Percentiles rank a stretch among this genome's conserved stretches.
These are phyloP conservation scores for Coemansia sp. DNA, from an alignment of 192 early-diverging fungal genomes.

Conservation along the genomic window DNA sequence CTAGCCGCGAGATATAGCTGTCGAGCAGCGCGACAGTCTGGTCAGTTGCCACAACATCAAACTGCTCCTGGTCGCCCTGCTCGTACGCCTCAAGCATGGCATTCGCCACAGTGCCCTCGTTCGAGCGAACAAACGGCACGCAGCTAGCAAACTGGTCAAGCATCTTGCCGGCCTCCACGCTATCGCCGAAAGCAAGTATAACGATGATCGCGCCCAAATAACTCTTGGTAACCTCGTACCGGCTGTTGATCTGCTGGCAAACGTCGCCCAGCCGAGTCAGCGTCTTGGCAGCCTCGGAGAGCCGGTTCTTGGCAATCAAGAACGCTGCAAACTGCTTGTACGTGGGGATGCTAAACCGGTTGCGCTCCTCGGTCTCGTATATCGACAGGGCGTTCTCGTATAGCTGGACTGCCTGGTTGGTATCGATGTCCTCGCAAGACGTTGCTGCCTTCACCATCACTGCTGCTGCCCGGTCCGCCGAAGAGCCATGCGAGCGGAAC, in stretches of 20 bases:
- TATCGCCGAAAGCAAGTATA: constrained; percentile 43
- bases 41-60: constrained; percentile 12
- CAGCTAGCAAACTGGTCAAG: constrained; percentile 38
- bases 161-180: constrained; percentile 40
- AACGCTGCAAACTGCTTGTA: constrained; percentile 30
- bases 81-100: constrained; percentile 39
- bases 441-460: constrained; percentile 47
- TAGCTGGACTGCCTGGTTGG: constrained; percentile 28
- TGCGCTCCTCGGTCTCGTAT: constrained; percentile 47
- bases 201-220: constrained; percentile 31
- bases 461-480: constrained; percentile 39
- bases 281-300: constrained; percentile 29
- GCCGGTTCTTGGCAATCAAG: constrained; percentile 26
- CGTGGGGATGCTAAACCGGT: constrained; percentile 34
- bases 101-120: constrained; percentile 35
- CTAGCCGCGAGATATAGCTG: constrained; percentile 32
- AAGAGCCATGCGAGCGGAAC: constrained; percentile 39
- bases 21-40: constrained; percentile 32
- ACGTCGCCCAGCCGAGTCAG: constrained; percentile 31
- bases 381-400: constrained; percentile 38
- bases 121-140: constrained; percentile 25
- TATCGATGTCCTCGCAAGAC: constrained; percentile 34
- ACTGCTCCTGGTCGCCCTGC: constrained; percentile 41
- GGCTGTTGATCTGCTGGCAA: constrained; percentile 41
- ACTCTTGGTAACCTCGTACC: constrained; percentile 32